Conservation (phyloP, 179 eudicot species). For the Silene noctiflora region DNA sequence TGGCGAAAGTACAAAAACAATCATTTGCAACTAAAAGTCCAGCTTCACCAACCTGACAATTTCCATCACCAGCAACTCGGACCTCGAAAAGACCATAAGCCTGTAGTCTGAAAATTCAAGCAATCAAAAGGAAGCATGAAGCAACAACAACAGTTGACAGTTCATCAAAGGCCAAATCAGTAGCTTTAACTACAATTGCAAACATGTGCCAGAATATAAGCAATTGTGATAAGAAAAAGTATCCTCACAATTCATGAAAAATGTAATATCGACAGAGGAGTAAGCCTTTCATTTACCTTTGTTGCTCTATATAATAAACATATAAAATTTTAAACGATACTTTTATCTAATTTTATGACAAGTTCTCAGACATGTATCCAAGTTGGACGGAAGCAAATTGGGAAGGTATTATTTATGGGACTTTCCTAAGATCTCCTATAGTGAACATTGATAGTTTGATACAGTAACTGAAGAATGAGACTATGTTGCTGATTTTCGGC, state of each 20-base stretch:
- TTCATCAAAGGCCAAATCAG: conserved; percentile 3
- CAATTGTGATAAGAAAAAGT: background rate
- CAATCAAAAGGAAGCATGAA: conserved; percentile 1
- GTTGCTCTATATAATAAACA: background rate
- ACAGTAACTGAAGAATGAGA: background rate
- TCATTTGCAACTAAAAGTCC: background rate
- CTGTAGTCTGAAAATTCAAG: conserved; percentile 49
- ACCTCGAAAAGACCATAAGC: conserved; percentile 75
- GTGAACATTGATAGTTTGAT: background rate
- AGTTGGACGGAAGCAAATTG: too few relatives aligned
- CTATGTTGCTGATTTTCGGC: background rate
- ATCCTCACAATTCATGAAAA: background rate
- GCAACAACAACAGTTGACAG: background rate
- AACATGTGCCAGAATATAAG: background rate
- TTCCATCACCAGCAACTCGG: conserved; percentile 87
- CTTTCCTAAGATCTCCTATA: background rate
- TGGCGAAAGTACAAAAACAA: conserved; percentile 17
- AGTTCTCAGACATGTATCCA: background rate
- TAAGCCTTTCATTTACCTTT: background rate
- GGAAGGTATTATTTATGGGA: background rate
- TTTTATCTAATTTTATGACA: too few relatives aligned
- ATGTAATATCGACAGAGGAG: background rate
- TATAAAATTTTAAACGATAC: too few relatives aligned
- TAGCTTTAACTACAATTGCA: background rate
- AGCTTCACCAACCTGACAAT: conserved; percentile 77